Conservation (phyloP, 176 grass and related monocot genomes). For the Bromus sterilis region DNA sequence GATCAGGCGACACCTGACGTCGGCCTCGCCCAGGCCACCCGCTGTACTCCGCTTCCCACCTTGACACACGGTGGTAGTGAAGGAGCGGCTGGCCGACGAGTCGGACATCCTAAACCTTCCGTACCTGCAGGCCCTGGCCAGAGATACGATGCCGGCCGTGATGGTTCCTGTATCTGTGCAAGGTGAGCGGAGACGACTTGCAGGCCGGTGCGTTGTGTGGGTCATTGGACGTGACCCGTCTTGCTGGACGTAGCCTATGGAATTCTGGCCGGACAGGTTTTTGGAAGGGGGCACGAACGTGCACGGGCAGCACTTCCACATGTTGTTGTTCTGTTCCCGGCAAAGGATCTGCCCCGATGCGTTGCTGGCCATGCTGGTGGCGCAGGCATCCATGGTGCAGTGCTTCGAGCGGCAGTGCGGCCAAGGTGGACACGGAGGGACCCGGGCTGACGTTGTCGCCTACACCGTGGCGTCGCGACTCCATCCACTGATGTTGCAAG, state of each 20-base stretch:
- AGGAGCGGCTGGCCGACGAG: slow-evolving; percentile 25
- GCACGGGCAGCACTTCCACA: slow-evolving; percentile 53
- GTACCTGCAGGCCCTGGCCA: slow-evolving; percentile 48
- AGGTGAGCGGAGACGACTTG: slow-evolving; percentile 38
- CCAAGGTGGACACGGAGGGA: slow-evolving; percentile 49
- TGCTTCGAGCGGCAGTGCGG: slow-evolving; percentile 44
- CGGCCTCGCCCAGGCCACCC: too few species aligned
- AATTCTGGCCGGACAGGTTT: slow-evolving; percentile 53
- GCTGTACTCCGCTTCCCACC: too few species aligned
- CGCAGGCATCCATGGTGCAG: slow-evolving; percentile 39
- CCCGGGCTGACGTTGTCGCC: slow-evolving; percentile 20
- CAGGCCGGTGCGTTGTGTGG: slow-evolving; percentile 35
- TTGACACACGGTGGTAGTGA: slow-evolving; percentile 35
- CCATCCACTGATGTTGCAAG: background rate
- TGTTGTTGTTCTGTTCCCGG: slow-evolving; percentile 52
- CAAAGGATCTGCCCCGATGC: slow-evolving; percentile 47
- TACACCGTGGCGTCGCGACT: slow-evolving; percentile 8
- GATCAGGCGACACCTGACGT: too few species aligned
- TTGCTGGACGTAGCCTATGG: slow-evolving; percentile 26
- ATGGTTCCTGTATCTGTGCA: slow-evolving; percentile 11
- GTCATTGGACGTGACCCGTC: slow-evolving; percentile 40
- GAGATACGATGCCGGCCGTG: slow-evolving; percentile 46
- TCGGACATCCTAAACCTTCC: slow-evolving; percentile 32
- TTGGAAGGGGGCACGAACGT: slow-evolving; percentile 10
- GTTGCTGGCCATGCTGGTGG: slow-evolving; percentile 31